A percentile compares a stretch with the other conserved stretches of the same genome.
Conservation (phyloP, 2,329 filamentous ascomycete genomes). For the Bimuria novae-zelandiae region DNA sequence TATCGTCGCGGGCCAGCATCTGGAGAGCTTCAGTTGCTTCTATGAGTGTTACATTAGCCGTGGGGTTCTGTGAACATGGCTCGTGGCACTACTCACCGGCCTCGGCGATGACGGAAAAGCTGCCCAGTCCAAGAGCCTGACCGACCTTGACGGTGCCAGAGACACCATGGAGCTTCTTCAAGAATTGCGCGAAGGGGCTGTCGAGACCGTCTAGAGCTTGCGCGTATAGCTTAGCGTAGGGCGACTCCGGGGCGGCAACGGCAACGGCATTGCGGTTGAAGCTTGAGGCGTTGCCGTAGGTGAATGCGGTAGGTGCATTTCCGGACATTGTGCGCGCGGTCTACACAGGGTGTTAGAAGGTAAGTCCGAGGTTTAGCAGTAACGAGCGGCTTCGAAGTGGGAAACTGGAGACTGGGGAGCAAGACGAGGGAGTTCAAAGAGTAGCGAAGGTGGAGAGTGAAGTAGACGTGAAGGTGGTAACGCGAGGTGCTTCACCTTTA, state of each 20-base stretch:
- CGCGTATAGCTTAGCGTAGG: background rate
- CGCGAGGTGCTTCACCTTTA: background rate
- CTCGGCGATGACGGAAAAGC: background rate
- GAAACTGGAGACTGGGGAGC: background rate
- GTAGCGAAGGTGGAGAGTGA: background rate
- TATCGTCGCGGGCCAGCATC: background rate
- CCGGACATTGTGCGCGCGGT: background rate
- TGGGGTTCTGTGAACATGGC: background rate
- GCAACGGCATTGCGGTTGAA: background rate
- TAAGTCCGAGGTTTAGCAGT: background rate
- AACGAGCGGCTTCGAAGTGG: background rate
- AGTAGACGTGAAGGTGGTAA: background rate
- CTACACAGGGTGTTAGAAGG: background rate
- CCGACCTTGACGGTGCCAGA: background rate
- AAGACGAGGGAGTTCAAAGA: background rate
- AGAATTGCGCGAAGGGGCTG: slow-evolving; percentile 4
- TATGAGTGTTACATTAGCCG: background rate
- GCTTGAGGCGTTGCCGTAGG: background rate
- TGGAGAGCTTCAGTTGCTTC: background rate
- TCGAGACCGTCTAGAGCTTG: background rate
- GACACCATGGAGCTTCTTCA: slow-evolving; percentile 7
- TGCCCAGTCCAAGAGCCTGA: background rate
- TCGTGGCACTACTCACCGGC: background rate
- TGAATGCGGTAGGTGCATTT: too few relatives aligned
- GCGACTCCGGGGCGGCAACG: background rate